Base-by-base conservation (phyloP, 1,284 basidiomycete species). In the Cryptococcus sp. region DNA sequence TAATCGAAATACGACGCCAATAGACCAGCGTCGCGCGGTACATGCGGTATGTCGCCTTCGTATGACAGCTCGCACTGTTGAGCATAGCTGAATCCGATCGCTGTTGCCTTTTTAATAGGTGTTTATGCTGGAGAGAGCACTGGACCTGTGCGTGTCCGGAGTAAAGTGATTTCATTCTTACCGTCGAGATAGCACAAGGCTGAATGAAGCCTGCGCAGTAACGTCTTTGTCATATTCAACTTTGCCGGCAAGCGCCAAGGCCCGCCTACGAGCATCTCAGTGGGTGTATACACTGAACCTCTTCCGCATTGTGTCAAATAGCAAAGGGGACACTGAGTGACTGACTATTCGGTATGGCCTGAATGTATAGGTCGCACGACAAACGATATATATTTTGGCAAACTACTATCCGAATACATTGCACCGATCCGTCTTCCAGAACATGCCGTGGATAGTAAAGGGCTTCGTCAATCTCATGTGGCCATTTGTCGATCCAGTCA, bases 171-270 rank as follows among this genome's bases (percentile, higher is more conserved):
- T 69, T 5, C 15, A 26, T 5, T 34, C 5, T 11, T 22, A 25
- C 20, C 39, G 26, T 20, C 16, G 22, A 23, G 13, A 6, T 45
- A 46, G 38, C 10, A 11, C 29, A 13, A 25, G 15, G 26, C 37
- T n/a, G 25, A 51, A 11, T 16, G 7, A 7, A 15, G 50, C 16
- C 40, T 2, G 20, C 26, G 15, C 49, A 72, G 68, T 20, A 62
- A 72, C 29, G 58, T 63, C 11, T 46, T 66, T 3, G 67, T 72
- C 41, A 54, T 76, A 15, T 72, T 77, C 62, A 73, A 74, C 57
- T 74, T 76, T 57, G 58, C 62, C n/a, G 76, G 74, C 7, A 75
- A 76, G 50, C 63, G 70, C 15, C 63, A 74, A 61, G 69, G 73
- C 20, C 69, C 70, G 8, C 69, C 70, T 4, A 68, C 68, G 3